These are phyloP conservation scores for Myriangium duriaei DNA, from an alignment of 2,329 filamentous ascomycete species.

Conservation along the genomic window DNA sequence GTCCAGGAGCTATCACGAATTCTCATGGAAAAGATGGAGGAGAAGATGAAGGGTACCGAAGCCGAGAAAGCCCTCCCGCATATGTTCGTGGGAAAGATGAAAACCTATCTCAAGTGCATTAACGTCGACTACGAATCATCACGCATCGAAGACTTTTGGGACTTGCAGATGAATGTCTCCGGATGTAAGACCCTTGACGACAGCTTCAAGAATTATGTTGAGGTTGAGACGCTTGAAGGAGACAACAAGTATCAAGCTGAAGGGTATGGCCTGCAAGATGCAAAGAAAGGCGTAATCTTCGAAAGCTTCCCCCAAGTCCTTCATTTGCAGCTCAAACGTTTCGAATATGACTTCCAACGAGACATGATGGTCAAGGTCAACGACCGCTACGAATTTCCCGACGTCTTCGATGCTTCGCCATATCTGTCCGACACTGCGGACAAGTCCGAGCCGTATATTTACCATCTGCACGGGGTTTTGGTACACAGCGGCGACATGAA, in stretches of 20 bases:
- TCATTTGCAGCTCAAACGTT: slow-evolving; percentile 90
- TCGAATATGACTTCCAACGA: slow-evolving; percentile 92
- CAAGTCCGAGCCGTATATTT: slow-evolving; percentile 76
- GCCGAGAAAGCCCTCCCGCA: slow-evolving; percentile 78
- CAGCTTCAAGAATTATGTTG: slow-evolving; percentile 91
- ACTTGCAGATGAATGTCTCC: slow-evolving; percentile 92
- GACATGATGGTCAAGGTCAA: slow-evolving; percentile 99
- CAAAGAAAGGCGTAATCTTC: slow-evolving; percentile 96
- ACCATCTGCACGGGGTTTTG: slow-evolving; percentile 86
- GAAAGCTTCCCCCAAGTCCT: slow-evolving; percentile 87
- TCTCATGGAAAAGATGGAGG: slow-evolving; percentile 92
- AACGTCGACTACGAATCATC: slow-evolving; percentile 97
- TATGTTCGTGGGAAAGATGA: slow-evolving; percentile 95
- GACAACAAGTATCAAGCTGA: slow-evolving; percentile 98
- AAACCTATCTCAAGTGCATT: slow-evolving; percentile 97
- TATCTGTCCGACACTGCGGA: slow-evolving; percentile 82
- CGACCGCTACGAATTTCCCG: slow-evolving; percentile 80
- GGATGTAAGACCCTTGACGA: slow-evolving; percentile 87
- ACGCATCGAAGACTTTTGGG: slow-evolving; percentile 94
- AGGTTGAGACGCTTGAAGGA: slow-evolving; percentile 91
- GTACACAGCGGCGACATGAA: slow-evolving; percentile 96
- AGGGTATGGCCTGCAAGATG: slow-evolving; percentile 84
- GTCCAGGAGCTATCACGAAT: slow-evolving; percentile 94
- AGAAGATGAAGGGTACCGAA: slow-evolving; percentile 93
- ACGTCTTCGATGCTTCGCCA: slow-evolving; percentile 69